Base-by-base conservation (phyloP, 1,284 basidiomycete genomes). In the Moesziomyces sp. region DNA sequence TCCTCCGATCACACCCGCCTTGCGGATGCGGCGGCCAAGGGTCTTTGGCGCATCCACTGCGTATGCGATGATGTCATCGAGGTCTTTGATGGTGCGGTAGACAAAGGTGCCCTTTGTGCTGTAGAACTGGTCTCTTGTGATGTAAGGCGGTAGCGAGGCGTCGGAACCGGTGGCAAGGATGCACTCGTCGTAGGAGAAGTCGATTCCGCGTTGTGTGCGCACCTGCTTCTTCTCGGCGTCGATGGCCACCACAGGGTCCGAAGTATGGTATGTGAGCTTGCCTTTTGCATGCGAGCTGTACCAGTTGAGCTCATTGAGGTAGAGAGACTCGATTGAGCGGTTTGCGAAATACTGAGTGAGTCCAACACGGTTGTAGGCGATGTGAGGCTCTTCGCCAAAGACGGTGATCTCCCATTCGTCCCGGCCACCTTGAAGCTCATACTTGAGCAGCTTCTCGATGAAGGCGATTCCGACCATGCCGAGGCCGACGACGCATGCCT, bases 391-490 rank as follows among this genome's bases (percentile, higher is more conserved):
- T 90, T 91, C 83, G 89, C 90, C 90, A 88, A 79, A 75, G 34
- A 74, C 76, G 48, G 63, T 69, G 52, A 76, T 51, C 26, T 73
- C 56, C 66, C 72, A 79, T 35, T 77, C 61, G 63, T 79, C 72
- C 50, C 70, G 30, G 34, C 72, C 58, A 53, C 70, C 70, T 63
- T 78, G 50, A 14, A 73, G 54, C 43, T 77, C 74, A 52, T 73
- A 71, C 51, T 78, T 77, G 51, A 79, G 70, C 47, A 78, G 72
- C 63, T 80, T 81, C 49, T 79, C 79, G 47, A 80, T 52, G 58
- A 79, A 76, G 87, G 89, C 89, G 43, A 91, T 89, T 14, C 89
- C 89, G 43, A 90, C 89, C 90, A 91, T 90, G 24, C 90, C 90
- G 8, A 91, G 86, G 3, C 90, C 90, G 52, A 89, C 89, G 61